Percentiles rank a stretch among this genome's conserved stretches.
Evolutionary conservation across 352 stramenopile species (phyloP).

Genomic region (Globisporangium nunn): DNA sequence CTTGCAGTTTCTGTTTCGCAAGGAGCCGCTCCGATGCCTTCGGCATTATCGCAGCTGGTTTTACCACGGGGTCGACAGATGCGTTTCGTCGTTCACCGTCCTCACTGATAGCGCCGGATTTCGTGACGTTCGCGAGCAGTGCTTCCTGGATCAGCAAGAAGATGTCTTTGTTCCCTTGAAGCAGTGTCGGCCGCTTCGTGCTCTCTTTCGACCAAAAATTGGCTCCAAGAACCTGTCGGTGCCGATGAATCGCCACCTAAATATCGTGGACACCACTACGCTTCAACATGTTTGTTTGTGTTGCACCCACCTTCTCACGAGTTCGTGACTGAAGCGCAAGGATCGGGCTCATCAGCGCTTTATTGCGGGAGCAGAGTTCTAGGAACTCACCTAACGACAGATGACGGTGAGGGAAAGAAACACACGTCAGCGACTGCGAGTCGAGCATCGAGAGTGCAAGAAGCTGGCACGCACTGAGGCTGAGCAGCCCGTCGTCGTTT

Average conservation of each 20-base stretch:
- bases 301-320: constrained; percentile 16
- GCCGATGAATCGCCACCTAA: neutral
- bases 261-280: too few relatives aligned
- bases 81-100: neutral
- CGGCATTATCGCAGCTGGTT: neutral
- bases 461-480: constrained; percentile 11
- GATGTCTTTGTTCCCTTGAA: constrained; percentile 18
- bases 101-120: neutral
- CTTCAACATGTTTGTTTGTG: neutral
- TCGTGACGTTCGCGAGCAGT: constrained; percentile 7
- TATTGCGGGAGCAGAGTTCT: constrained; percentile 27
- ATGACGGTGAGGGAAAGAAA: neutral
- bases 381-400: constrained; percentile 29
- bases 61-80: constrained; percentile 1
- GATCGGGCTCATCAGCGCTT: constrained; percentile 31
- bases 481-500: constrained; percentile 24
- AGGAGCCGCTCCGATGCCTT: constrained; percentile 17
- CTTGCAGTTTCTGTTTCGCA: constrained; percentile 12
- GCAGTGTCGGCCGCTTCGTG: constrained; percentile 23
- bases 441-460: neutral
- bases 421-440: neutral
- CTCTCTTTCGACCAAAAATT: constrained; percentile 27
- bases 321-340: constrained; percentile 25
- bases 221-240: constrained; percentile 16
- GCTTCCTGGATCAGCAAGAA: constrained; percentile 17